A percentile compares a stretch with the other conserved stretches of the same genome.
phyloP scores from a whole-genome alignment of 106 monocot species.

The Vanilla planifolia region DNA sequence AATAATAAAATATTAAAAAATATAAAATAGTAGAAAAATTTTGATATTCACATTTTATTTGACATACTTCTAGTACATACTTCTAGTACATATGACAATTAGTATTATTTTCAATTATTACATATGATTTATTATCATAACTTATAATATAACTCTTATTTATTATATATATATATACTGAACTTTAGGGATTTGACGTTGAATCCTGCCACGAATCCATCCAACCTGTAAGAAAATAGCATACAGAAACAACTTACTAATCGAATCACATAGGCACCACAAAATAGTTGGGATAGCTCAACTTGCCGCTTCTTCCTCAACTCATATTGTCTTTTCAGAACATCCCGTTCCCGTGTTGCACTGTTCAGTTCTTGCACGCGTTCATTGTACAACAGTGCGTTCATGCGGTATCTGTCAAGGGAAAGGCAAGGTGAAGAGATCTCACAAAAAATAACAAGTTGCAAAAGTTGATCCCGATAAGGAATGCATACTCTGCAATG shows the following conservation, averaged over 20 bases:
- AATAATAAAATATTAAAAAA: too few relatives aligned
- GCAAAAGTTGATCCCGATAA: not conserved
- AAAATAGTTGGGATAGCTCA: too few relatives aligned
- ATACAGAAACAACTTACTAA: too few relatives aligned
- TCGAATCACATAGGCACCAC: too few relatives aligned
- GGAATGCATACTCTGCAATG: slow-evolving; percentile 67
- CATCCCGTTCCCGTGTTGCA: slow-evolving; percentile 81
- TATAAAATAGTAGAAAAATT: too few relatives aligned
- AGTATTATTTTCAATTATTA: too few relatives aligned
- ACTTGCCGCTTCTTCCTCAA: slow-evolving; percentile 72
- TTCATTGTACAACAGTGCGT: slow-evolving; percentile 51
- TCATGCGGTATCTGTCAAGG: slow-evolving; percentile 60
- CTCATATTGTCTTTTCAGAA: slow-evolving; percentile 84
- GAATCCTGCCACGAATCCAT: slow-evolving; percentile 98
- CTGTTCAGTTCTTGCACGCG: slow-evolving; percentile 84
- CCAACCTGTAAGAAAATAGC: slow-evolving; percentile 44
- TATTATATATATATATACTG: too few relatives aligned
- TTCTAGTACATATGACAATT: too few relatives aligned
- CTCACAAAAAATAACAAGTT: slow-evolving; percentile 4
- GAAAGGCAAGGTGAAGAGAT: not conserved
- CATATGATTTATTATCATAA: too few relatives aligned
- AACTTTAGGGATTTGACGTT: slow-evolving; percentile 91
- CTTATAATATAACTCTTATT: too few relatives aligned
- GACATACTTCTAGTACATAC: too few relatives aligned
- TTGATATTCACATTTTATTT: too few relatives aligned